Percentiles rank a stretch among this genome's conserved stretches.
Evolutionary conservation across 352 stramenopile species (phyloP).

Genomic region (Thalassiosira ordinaria): DNA sequence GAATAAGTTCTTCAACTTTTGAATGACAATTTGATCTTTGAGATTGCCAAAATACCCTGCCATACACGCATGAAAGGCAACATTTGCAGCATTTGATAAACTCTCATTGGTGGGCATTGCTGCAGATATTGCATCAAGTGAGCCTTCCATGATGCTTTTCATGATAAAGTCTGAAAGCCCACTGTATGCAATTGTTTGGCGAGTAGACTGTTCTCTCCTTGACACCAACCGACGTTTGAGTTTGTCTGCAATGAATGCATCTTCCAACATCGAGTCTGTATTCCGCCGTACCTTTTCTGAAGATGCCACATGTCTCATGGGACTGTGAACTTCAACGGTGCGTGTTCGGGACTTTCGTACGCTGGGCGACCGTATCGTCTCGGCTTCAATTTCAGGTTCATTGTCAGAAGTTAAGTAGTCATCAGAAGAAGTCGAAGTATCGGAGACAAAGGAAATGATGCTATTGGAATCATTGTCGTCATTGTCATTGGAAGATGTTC

Average conservation of each 20-base stretch:
- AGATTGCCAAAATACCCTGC: slow-evolving; percentile 54
- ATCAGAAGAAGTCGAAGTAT: slow-evolving; percentile 20
- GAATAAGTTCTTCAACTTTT: slow-evolving; percentile 51
- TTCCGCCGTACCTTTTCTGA: slow-evolving; percentile 50
- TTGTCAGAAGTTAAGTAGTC: slow-evolving; percentile 6
- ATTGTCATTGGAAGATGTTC: slow-evolving; percentile 1
- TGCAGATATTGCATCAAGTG: slow-evolving; percentile 46
- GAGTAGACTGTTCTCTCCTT: slow-evolving; percentile 32
- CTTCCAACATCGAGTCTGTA: slow-evolving; percentile 63
- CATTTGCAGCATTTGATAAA: slow-evolving; percentile 35
- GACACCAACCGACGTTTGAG: slow-evolving; percentile 43
- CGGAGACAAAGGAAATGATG: slow-evolving; percentile 16
- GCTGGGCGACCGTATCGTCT: slow-evolving; percentile 10
- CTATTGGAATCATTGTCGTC: slow-evolving; percentile 7
- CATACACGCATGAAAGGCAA: slow-evolving; percentile 44
- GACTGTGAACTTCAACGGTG: slow-evolving; percentile 37
- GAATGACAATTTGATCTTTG: slow-evolving; percentile 24
- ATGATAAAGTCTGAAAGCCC: slow-evolving; percentile 56
- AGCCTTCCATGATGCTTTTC: slow-evolving; percentile 44
- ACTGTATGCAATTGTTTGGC: slow-evolving; percentile 33
- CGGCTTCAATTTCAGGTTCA: slow-evolving; percentile 10
- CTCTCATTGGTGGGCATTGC: slow-evolving; percentile 43
- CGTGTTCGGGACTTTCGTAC: slow-evolving; percentile 23
- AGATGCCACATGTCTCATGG: slow-evolving; percentile 40
- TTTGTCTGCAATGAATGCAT: slow-evolving; percentile 52